These are phyloP conservation scores for Leccinum pellstonianum DNA, from an alignment of 768 basidiomycete species.

Conservation along the genomic window DNA sequence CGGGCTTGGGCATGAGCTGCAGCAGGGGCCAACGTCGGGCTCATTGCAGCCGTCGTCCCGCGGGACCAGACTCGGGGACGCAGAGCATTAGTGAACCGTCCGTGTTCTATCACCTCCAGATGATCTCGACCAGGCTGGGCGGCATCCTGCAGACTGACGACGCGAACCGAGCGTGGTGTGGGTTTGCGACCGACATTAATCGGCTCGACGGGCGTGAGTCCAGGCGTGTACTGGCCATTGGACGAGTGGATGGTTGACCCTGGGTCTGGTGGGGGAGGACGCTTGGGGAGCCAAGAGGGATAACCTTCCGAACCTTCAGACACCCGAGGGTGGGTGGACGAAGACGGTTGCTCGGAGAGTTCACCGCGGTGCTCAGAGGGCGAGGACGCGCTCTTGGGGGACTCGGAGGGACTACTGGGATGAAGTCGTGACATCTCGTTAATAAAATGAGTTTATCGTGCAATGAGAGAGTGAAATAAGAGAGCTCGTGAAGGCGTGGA, in stretches of 20 bases:
- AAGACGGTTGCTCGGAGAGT: conserved; percentile 35
- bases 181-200: conserved; percentile 64
- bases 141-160: conserved; percentile 66
- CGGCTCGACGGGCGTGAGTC: conserved; percentile 32
- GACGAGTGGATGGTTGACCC: conserved; percentile 66
- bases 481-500: conserved; percentile 29
- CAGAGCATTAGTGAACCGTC: conserved; percentile 40
- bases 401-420: conserved; percentile 29
- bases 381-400: conserved; percentile 31
- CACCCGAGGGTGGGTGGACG: conserved; percentile 33
- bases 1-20: conserved; percentile 33
- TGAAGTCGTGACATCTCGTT: conserved; percentile 40
- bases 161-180: conserved; percentile 78
- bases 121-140: conserved; percentile 40
- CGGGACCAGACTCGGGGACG: conserved; percentile 58
- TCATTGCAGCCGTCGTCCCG: conserved; percentile 46
- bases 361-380: conserved; percentile 30
- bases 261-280: conserved; percentile 73
- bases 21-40: conserved; percentile 45
- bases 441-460: conserved; percentile 31
- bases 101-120: conserved; percentile 52
- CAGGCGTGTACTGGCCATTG: conserved; percentile 38
- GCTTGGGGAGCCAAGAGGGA: conserved; percentile 80
- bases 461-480: conserved; percentile 29
- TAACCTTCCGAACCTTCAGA: conserved; percentile 63